Conservation (phyloP, 2,329 filamentous ascomycete genomes). For the Colletotrichum sp. region DNA sequence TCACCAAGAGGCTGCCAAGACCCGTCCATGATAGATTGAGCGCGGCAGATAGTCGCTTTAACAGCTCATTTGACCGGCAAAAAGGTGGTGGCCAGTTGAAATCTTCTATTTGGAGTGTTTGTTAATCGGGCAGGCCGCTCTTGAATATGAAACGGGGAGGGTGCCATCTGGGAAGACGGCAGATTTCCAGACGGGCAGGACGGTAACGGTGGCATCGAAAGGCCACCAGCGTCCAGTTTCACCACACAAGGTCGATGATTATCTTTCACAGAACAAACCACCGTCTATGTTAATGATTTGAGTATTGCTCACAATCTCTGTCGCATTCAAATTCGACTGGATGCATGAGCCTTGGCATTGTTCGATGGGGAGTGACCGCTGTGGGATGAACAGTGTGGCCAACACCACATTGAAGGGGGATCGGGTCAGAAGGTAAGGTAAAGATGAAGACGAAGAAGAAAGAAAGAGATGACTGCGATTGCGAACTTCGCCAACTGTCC, state of each 20-base stretch:
- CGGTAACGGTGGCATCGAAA: neutral
- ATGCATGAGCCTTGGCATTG: neutral
- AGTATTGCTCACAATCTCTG: neutral
- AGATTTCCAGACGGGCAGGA: neutral
- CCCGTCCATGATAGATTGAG: neutral
- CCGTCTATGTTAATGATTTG: neutral
- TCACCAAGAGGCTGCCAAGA: neutral
- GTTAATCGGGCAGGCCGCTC: neutral
- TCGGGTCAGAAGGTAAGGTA: neutral
- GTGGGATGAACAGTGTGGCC: neutral
- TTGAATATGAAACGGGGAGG: neutral
- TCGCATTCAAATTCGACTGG: neutral
- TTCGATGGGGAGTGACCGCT: neutral
- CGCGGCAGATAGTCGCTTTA: neutral
- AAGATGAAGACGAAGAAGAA: neutral
- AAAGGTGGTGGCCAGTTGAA: neutral
- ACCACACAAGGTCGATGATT: neutral
- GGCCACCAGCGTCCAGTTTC: neutral
- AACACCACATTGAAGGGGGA: neutral
- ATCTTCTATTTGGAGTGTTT: neutral
- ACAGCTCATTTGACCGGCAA: neutral
- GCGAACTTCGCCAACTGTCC: neutral
- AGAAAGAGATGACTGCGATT: fast-evolving
- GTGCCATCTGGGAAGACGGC: neutral
- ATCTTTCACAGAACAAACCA: neutral